Evolutionary conservation across 2,329 filamentous ascomycete species (phyloP).

Genomic region (Penicillium sp.): DNA sequence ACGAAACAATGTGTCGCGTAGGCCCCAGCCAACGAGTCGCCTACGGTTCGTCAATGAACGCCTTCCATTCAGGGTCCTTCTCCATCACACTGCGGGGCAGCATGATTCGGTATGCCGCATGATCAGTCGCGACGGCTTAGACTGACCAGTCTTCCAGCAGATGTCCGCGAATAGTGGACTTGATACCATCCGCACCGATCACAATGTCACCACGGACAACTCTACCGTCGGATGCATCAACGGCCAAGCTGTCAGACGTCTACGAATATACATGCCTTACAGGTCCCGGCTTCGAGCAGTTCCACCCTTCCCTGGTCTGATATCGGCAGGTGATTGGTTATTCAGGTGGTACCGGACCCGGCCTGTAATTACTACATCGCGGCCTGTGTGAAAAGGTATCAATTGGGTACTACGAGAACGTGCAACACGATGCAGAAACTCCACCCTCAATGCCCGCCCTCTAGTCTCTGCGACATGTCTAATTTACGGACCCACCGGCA

Average conservation of each 20-base stretch:
- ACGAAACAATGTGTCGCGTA: conserved; percentile 73
- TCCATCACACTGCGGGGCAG: conserved; percentile 65
- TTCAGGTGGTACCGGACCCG: too few species aligned
- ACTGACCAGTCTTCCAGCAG: conserved; percentile 34
- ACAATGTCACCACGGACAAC: conserved; percentile 46
- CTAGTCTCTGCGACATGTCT: neutral
- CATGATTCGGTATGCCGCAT: conserved; percentile 79
- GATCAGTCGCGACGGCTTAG: conserved; percentile 53
- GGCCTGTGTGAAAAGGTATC: too few species aligned
- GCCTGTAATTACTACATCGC: too few species aligned
- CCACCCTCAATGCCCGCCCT: conserved; percentile 22
- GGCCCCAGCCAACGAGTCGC: conserved; percentile 75
- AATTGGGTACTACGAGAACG: too few species aligned
- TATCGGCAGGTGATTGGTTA: too few species aligned
- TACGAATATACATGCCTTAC: conserved; percentile 31
- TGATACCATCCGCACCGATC: conserved; percentile 55
- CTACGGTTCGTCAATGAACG: conserved; percentile 63
- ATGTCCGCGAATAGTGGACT: conserved; percentile 46
- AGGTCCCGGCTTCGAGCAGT: too few species aligned
- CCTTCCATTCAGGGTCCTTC: conserved; percentile 63
- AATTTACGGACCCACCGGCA: conserved; percentile 3
- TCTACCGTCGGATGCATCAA: conserved; percentile 28
- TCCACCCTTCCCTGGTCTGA: too few species aligned
- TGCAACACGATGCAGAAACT: too few species aligned
- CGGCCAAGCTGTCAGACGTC: conserved; percentile 25